phyloP scores from a whole-genome alignment of 1,284 basidiomycete genomes.

The Polyporus tsugae region DNA sequence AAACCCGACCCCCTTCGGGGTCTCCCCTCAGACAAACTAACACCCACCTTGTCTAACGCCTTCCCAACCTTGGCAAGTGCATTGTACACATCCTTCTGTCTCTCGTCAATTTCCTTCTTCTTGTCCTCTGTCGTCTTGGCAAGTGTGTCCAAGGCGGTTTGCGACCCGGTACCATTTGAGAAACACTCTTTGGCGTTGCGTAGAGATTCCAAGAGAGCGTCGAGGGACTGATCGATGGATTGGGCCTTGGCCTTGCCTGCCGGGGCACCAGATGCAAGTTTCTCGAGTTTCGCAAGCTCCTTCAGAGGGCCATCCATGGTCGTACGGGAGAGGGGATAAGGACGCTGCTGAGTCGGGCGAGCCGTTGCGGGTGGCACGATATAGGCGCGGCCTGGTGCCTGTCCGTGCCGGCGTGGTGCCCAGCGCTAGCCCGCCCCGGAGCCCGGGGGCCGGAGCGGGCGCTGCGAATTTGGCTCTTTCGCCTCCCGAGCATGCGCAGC shows the following conservation, averaged over 20 bases:
- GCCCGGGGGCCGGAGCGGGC: conserved; percentile 13
- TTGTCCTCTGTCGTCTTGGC: conserved; percentile 67
- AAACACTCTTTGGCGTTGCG: conserved; percentile 64
- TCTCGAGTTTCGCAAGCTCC: conserved; percentile 78
- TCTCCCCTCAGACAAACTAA: conserved; percentile 17
- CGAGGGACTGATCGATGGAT: conserved; percentile 71
- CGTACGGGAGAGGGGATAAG: neutral
- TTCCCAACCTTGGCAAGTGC: conserved; percentile 83
- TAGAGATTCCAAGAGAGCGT: conserved; percentile 71
- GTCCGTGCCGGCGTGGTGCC: too few relatives aligned
- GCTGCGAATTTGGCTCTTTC: neutral
- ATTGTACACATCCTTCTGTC: conserved; percentile 87
- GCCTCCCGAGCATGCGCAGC: neutral
- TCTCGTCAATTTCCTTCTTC: conserved; percentile 88
- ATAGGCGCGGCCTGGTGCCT: neutral
- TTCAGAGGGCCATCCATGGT: conserved; percentile 77
- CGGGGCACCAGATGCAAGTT: conserved; percentile 54
- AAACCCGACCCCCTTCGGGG: too few relatives aligned
- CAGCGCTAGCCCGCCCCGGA: too few relatives aligned
- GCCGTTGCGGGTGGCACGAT: neutral
- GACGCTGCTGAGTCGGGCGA: neutral
- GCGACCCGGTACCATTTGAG: conserved; percentile 59
- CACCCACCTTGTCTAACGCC: conserved; percentile 83
- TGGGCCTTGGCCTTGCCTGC: conserved; percentile 59
- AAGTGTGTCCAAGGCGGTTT: conserved; percentile 62